Conservation (phyloP, 73 alveolate species). For the Effrenium voratum region DNA sequence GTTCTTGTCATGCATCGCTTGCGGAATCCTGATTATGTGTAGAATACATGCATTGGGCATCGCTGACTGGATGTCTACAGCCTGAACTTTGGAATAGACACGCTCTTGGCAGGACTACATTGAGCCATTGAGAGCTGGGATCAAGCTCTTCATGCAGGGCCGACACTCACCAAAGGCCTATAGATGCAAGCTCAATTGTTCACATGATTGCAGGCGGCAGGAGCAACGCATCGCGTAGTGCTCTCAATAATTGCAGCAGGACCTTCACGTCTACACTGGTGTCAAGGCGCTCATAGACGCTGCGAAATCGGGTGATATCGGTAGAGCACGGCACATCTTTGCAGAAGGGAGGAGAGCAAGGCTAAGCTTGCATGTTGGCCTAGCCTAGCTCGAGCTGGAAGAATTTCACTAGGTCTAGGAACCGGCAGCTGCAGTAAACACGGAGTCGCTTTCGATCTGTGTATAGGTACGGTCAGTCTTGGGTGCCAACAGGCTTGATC, state of each 20-base stretch:
- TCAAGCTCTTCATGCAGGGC: constrained; percentile 91
- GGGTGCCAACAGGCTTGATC: too few species aligned
- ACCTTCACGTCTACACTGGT: constrained; percentile 87
- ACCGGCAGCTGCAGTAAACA: too few species aligned
- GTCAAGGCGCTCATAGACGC: constrained; percentile 16
- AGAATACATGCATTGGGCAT: background rate
- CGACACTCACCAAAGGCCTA: constrained; percentile 94
- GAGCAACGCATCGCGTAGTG: background rate
- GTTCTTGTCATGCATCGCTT: background rate
- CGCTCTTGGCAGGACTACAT: constrained; percentile 46
- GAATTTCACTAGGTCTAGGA: too few species aligned
- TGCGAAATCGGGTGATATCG: too few species aligned
- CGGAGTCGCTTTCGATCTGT: too few species aligned
- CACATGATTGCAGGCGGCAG: too few species aligned
- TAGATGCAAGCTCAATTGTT: too few species aligned
- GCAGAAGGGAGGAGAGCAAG: too few species aligned
- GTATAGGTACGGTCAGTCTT: too few species aligned
- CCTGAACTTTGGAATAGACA: background rate
- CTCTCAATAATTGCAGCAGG: background rate
- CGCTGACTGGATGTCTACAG: background rate
- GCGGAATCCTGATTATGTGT: background rate
- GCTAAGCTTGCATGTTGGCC: too few species aligned
- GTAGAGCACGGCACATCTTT: too few species aligned
- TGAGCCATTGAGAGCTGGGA: constrained; percentile 91
- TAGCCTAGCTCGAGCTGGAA: too few species aligned